Conservation (phyloP, 2,329 filamentous ascomycete genomes). For the Amylocarpus encephaloides region DNA sequence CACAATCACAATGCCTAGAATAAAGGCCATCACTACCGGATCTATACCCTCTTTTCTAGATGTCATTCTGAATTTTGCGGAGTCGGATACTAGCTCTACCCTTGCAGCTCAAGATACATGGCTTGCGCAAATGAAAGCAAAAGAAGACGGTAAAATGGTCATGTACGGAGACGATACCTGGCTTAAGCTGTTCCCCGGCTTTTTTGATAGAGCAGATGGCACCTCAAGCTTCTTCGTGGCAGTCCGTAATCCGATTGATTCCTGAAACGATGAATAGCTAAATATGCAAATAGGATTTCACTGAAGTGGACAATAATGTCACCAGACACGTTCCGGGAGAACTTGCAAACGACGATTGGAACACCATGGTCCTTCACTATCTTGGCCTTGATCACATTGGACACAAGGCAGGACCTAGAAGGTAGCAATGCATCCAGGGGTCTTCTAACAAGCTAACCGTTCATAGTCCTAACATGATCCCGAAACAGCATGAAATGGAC, state of each 20-base stretch:
- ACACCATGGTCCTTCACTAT: constrained; percentile 90
- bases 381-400: constrained; percentile 95
- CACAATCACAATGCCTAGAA: constrained; percentile 95
- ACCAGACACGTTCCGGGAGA: constrained; percentile 81
- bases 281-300: constrained; percentile 67
- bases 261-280: constrained; percentile 25
- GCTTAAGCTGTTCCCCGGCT: constrained; percentile 90
- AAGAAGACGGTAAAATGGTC: constrained; percentile 65
- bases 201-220: constrained; percentile 81
- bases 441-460: constrained; percentile 14
- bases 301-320: constrained; percentile 95
- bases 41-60: constrained; percentile 98
- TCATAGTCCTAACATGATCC: constrained; percentile 75
- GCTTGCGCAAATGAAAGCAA: constrained; percentile 84
- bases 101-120: constrained; percentile 88
- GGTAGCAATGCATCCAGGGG: constrained; percentile 40
- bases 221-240: constrained; percentile 98
- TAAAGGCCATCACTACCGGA: constrained; percentile 95
- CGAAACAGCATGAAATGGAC: constrained; percentile 95
- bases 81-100: constrained; percentile 85
- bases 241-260: constrained; percentile 47
- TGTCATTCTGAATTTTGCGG: constrained; percentile 92
- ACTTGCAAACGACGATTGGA: constrained; percentile 75
- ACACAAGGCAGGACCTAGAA: constrained; percentile 85
- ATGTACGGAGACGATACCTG: constrained; percentile 99